Evolutionary conservation across 495 filamentous ascomycete genomes (phyloP).

Genomic region (Penicillium pulvis): DNA sequence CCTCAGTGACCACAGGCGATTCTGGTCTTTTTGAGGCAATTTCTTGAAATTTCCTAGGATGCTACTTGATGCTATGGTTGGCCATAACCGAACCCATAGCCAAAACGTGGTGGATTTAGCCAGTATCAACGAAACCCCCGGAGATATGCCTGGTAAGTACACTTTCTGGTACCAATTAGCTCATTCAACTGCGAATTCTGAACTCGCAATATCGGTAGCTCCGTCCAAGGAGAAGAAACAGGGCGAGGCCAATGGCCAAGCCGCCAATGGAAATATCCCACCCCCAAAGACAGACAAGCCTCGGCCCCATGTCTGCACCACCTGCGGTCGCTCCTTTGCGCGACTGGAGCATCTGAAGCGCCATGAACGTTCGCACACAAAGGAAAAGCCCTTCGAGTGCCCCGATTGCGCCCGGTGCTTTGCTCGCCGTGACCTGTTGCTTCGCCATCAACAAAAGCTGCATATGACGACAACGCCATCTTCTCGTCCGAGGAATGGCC

Average conservation of each 20-base stretch:
- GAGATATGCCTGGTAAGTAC: constrained; percentile 47
- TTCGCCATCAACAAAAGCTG: constrained; percentile 97
- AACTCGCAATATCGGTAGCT: constrained; percentile 22
- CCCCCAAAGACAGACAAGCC: constrained; percentile 97
- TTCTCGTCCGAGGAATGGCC: constrained; percentile 78
- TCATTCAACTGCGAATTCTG: constrained; percentile 19
- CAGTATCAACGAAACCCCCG: constrained; percentile 49
- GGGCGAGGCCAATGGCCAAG: constrained; percentile 36
- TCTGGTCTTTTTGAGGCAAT: constrained; percentile 11
- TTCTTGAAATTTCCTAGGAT: constrained; percentile 27
- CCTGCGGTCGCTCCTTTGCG: constrained; percentile 91
- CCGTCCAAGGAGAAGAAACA: constrained; percentile 37
- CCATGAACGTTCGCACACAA: constrained; percentile 97
- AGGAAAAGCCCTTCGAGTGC: constrained; percentile 99
- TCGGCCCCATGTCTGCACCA: constrained; percentile 89
- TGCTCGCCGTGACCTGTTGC: constrained; percentile 85
- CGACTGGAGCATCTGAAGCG: constrained; percentile 96
- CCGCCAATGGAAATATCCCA: constrained; percentile 45
- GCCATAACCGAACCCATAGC: constrained; percentile 38
- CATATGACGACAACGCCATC: constrained; percentile 95
- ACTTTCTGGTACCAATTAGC: constrained; percentile 3
- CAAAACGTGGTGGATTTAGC: constrained; percentile 45
- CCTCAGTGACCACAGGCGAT: constrained; percentile 13
- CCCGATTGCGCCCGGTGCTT: constrained; percentile 96
- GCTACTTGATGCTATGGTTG: constrained; percentile 46